Evolutionary conservation across 768 basidiomycete species (phyloP).

Genomic region (Suillus brevipes): DNA sequence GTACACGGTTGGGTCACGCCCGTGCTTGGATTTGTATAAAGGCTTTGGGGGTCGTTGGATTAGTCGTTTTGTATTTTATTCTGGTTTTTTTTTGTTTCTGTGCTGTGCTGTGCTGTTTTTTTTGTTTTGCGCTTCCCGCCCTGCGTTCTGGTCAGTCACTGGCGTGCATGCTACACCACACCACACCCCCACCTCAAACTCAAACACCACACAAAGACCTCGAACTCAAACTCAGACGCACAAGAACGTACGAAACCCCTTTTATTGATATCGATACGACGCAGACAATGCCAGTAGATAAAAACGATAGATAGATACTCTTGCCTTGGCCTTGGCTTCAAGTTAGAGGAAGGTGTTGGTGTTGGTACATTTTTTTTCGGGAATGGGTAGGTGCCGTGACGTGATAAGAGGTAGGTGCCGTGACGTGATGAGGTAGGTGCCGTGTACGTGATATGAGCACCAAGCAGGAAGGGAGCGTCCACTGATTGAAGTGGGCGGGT

Average conservation of each 20-base stretch:
- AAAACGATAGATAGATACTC: neutral
- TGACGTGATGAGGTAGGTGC: too few relatives aligned
- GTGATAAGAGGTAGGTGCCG: neutral
- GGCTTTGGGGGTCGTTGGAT: neutral
- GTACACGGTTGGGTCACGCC: neutral
- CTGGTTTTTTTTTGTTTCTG: too few relatives aligned
- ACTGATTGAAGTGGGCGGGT: neutral
- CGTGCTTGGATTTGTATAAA: neutral
- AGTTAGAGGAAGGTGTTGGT: neutral
- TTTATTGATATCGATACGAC: neutral
- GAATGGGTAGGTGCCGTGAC: too few relatives aligned
- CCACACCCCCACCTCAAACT: neutral
- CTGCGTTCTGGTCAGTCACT: too few relatives aligned
- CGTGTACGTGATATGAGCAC: neutral
- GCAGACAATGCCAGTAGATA: neutral
- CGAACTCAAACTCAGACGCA: neutral
- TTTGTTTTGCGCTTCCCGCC: too few relatives aligned
- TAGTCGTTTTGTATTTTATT: neutral
- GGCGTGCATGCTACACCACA: neutral
- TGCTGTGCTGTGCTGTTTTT: too few relatives aligned
- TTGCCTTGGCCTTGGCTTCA: neutral
- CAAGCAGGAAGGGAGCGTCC: neutral
- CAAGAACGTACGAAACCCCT: neutral
- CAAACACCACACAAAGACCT: too few relatives aligned
- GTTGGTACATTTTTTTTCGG: conserved; percentile 1